phyloP scores from a whole-genome alignment of 2,329 filamentous ascomycete genomes.

The Pseudocercospora ulei region DNA sequence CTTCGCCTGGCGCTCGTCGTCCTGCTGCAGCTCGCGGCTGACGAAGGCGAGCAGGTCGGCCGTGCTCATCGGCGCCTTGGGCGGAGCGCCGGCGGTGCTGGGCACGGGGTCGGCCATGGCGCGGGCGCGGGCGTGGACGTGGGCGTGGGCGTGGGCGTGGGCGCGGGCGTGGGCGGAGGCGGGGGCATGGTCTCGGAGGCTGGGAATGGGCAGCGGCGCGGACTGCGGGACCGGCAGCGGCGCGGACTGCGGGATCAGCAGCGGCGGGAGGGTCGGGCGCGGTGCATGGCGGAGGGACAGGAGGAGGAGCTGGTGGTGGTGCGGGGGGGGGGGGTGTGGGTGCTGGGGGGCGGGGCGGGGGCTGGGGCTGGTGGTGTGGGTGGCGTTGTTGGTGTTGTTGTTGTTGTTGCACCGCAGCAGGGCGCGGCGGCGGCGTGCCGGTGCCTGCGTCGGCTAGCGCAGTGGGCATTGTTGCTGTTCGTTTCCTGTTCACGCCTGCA shows the following conservation, averaged over 20 bases:
- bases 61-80: constrained; percentile 25
- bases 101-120: constrained; percentile 27
- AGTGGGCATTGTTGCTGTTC: too few species aligned
- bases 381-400: too few species aligned
- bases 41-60: constrained; percentile 29
- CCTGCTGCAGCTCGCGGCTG: constrained; percentile 30
- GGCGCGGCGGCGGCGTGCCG: too few species aligned
- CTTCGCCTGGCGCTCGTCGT: constrained; percentile 31
- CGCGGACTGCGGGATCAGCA: constrained; percentile 5
- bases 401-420: too few species aligned
- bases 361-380: too few species aligned
- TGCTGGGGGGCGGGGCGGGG: not conserved
- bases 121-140: constrained; percentile 19
- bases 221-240: constrained; percentile 4
- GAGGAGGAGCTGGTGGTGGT: not conserved
- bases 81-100: constrained; percentile 13
- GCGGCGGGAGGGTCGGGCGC: not conserved
- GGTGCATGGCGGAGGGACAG: not conserved
- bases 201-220: constrained; percentile 8
- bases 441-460: too few species aligned
- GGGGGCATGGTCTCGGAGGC: constrained; percentile 20
- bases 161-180: too few species aligned
- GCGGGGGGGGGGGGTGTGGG: not conserved
- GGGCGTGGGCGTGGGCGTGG: too few species aligned
- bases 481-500: too few species aligned